A percentile compares a stretch with the other conserved stretches of the same genome.
These are phyloP conservation scores for Incumbomyces lentus DNA, from an alignment of 2,329 filamentous ascomycete species.

Conservation along the genomic window DNA sequence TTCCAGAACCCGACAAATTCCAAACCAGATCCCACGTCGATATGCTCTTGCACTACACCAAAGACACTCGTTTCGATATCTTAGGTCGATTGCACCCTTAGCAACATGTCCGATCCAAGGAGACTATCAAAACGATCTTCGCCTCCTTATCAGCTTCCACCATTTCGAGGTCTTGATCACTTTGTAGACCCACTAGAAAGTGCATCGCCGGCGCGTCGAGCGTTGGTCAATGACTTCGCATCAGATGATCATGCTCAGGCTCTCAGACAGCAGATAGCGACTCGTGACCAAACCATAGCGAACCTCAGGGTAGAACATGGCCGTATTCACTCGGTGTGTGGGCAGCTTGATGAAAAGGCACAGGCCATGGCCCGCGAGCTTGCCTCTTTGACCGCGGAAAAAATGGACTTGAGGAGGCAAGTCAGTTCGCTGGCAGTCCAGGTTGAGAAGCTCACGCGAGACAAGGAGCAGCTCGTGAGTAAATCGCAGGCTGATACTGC, in stretches of 20 bases:
- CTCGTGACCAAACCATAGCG: constrained; percentile 1
- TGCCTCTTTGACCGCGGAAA: constrained; percentile 42
- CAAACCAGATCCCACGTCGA: no score
- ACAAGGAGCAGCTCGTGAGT: constrained; percentile 37
- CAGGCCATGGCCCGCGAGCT: constrained; percentile 43
- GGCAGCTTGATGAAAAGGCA: constrained; percentile 42
- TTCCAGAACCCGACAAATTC: no score
- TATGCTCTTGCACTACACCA: no score
- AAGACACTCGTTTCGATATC: no score
- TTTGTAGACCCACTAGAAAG: neutral
- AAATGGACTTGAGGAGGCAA: constrained; percentile 38
- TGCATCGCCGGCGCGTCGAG: neutral
- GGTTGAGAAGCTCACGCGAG: constrained; percentile 39
- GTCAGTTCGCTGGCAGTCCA: constrained; percentile 39
- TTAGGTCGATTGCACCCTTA: no score
- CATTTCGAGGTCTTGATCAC: neutral
- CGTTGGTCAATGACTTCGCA: neutral
- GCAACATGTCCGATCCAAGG: neutral
- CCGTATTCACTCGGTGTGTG: constrained; percentile 33
- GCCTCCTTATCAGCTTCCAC: neutral
- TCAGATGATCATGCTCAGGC: neutral
- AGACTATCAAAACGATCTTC: neutral
- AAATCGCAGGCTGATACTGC: constrained; percentile 34
- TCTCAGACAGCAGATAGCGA: neutral
- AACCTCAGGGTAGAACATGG: neutral